phyloP scores from a whole-genome alignment of 2,329 filamentous ascomycete species.

The Exophiala oligosperma region DNA sequence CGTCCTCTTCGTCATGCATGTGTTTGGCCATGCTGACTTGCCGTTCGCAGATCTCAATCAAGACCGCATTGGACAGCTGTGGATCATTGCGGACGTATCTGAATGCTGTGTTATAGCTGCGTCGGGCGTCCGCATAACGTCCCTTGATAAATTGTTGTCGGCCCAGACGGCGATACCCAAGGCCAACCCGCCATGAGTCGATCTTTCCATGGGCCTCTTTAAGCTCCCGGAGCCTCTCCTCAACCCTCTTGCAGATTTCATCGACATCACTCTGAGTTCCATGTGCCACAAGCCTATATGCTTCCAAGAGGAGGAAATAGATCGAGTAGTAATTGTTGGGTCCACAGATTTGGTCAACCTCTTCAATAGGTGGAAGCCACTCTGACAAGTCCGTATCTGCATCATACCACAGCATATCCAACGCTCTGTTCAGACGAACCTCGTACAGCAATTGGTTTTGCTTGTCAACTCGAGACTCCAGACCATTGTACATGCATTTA shows the following conservation, averaged over 20 bases:
- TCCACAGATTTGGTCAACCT: constrained; percentile 15
- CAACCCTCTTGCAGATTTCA: constrained; percentile 8
- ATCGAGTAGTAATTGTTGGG: constrained; percentile 14
- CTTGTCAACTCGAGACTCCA: constrained; percentile 20
- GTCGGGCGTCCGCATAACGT: constrained; percentile 14
- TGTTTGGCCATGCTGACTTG: constrained; percentile 18
- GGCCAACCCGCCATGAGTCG: constrained; percentile 19
- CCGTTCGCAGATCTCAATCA: constrained; percentile 23
- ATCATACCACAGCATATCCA: constrained; percentile 23
- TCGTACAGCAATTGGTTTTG: constrained; percentile 19
- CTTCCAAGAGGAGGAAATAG: constrained; percentile 21
- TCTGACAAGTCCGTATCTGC: constrained; percentile 13
- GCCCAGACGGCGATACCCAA: constrained; percentile 24
- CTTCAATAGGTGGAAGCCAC: constrained; percentile 16
- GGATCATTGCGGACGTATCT: constrained; percentile 12
- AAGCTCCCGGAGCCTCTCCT: constrained; percentile 9
- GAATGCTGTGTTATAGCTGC: constrained; percentile 23
- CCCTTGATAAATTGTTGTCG: constrained; percentile 15
- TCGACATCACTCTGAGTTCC: constrained; percentile 8
- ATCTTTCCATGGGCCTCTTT: constrained; percentile 10
- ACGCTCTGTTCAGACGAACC: constrained; percentile 21
- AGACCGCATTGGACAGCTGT: constrained; percentile 8
- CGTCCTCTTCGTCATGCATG: constrained; percentile 17
- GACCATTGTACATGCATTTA: constrained; percentile 17
- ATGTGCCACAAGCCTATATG: constrained; percentile 18